Base-by-base conservation (phyloP, 2,329 filamentous ascomycete species). In the Macrophomina pseudophaseolina region DNA sequence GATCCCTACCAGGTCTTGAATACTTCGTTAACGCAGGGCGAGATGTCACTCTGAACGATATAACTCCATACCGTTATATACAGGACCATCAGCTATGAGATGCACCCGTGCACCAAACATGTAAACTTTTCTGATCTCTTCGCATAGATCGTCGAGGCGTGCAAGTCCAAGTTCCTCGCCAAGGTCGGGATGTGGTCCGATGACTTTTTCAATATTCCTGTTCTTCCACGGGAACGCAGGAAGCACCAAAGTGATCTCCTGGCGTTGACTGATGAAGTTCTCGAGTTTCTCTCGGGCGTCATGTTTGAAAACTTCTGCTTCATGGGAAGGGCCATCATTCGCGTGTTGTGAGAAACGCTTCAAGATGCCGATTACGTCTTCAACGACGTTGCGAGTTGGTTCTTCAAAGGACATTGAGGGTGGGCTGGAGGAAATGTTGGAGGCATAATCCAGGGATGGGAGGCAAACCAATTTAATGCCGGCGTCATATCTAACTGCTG, bases 101-200 rank as follows among this genome's bases (percentile, higher is more conserved):
- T 32, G 11, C 23, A 67, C 38, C 35, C 14, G 9, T 11, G 33
- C 58, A 23, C 65, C 65, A 9, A 35, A 35, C 14, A n/a, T 16
- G 23, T 67, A 67, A 8, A 64, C n/a, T 8, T 18, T 32, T 23
- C 35, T 11, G 18, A 67, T 67, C 8, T 56, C 23, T 16, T 44
- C 32, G 35, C 58, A 64, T 28, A 67, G 18, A 7, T 64, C 18
- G 35, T 67, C 64, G 18, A 67, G 58, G 4, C 65, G 44, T 11
- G 38, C 58, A 6, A 67, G 40, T 7, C 58, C 65, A 44, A 67
- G 65, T 49, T 67, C 65, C 32, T 67, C 65, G 8, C 65, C 65
- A 12, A 67, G 58, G 44, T 67, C 65, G 12, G 65, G 65, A 30
- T 32, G 28, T 2, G 3, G 32, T 5, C 65, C 58, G 18, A 56